Base-by-base conservation (phyloP, 75 land plant species). In the Pinus taeda region DNA sequence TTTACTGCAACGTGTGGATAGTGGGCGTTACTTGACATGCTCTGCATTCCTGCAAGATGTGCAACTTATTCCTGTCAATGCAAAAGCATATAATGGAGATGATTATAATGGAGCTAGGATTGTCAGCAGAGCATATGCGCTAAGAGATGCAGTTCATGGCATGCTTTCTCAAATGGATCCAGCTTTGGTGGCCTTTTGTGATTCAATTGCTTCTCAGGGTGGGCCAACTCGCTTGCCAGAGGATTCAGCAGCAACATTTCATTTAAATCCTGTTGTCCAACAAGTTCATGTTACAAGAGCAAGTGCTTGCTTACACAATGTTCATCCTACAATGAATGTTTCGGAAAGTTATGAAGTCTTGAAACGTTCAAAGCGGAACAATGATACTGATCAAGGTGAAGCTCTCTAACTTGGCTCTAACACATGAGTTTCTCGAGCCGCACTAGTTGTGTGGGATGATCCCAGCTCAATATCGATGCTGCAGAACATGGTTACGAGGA, bases 131-230 rank as follows among this genome's bases (percentile, higher is more conserved):
- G 95, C 97, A 69, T 76, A 83, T 86, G 97, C 93, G 20, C 89
- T 96, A 75, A 85, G 92, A 53, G 99, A 96, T 83, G 90, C 90
- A 77, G 99, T 92, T 29, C 94, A 87, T 66, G 97, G 93, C 72
- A 96, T 96, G 99, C 76, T 92, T 71, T 85, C 95, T 39, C 93
- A 92, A 74, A 92, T 96, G 86, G 99, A 96, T 74, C 97, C 97
- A 49, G 89, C 87, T 56, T 77, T 96, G 57, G 95, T 93, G n/a
- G 70, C 89, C 30, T 85, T 82, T 73, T 96, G 97, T 81, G 97
- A 96, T 37, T 85, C 82, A 76, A 96, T 96, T 73, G 86, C 90
- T 33, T 90, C 88, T 37, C 86, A 90, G 80, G 97, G 99, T 15
- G 94, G 94, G 21, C 93, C 94, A 33, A 12, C 74, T 6, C 62